Conservation (phyloP, 2,329 filamentous ascomycete species). For the Apiospora hydei region DNA sequence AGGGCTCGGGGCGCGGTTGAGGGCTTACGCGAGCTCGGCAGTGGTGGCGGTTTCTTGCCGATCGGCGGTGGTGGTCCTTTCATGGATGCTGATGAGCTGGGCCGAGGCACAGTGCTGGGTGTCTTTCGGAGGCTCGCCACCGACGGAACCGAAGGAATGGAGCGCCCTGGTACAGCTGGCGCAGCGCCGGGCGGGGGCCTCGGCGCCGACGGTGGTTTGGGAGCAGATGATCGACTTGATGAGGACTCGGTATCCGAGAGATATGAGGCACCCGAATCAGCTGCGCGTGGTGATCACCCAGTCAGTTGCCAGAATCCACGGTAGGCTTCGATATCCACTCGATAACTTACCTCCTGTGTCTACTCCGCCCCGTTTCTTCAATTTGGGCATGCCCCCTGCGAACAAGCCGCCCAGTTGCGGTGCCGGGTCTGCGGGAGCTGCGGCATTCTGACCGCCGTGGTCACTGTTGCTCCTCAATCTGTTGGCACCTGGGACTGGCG, state of each 20-base stretch:
- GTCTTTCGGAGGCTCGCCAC: conserved; percentile 69
- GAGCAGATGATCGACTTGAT: conserved; percentile 41
- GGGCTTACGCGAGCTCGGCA: conserved; percentile 67
- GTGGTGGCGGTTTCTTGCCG: conserved; percentile 76
- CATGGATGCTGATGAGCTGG: conserved; percentile 66
- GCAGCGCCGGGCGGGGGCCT: conserved; percentile 65
- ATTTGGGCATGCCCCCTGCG: conserved; percentile 92
- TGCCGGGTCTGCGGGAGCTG: conserved; percentile 62
- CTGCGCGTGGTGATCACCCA: conserved; percentile 48
- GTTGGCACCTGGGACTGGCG: conserved; percentile 70
- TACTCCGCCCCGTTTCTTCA: conserved; percentile 84
- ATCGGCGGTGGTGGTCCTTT: conserved; percentile 79
- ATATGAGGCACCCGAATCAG: conserved; percentile 75
- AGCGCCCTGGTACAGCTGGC: conserved; percentile 64
- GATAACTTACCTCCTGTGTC: conserved; percentile 69
- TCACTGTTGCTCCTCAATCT: conserved; percentile 88
- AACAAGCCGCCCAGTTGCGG: conserved; percentile 90
- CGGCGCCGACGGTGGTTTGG: conserved; percentile 64
- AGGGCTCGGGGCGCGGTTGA: conserved; percentile 46
- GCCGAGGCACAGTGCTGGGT: conserved; percentile 58
- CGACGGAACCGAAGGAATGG: conserved; percentile 51
- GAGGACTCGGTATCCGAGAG: conserved; percentile 78
- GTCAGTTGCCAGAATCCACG: neutral
- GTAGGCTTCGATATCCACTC: neutral
- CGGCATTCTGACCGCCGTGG: conserved; percentile 57